A percentile compares a stretch with the other conserved stretches of the same genome.
Conservation (phyloP, 257 asterid genomes). For the Capsicum pubescens region DNA sequence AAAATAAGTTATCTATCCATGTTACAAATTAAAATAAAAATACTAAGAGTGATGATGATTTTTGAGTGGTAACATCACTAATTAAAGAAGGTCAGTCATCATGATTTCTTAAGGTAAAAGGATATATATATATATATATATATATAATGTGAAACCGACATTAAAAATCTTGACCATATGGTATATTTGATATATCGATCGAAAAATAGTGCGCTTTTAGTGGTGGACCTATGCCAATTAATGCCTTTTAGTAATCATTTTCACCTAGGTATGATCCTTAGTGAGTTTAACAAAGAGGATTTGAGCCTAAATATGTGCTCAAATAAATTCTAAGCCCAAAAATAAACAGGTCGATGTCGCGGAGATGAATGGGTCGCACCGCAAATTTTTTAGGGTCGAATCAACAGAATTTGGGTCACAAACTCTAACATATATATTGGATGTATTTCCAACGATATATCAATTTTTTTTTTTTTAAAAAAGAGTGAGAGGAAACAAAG, state of each 20-base stretch:
- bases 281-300: not conserved
- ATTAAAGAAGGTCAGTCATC: not conserved
- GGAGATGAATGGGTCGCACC: too few relatives aligned
- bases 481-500: too few relatives aligned
- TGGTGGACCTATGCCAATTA: not conserved
- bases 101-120: not conserved
- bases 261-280: not conserved
- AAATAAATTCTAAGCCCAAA: too few relatives aligned
- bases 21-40: not conserved
- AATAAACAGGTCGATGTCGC: too few relatives aligned
- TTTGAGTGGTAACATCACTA: not conserved
- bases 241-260: not conserved
- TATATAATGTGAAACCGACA: conserved; percentile 10
- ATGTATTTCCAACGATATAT: too few relatives aligned
- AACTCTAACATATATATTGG: too few relatives aligned
- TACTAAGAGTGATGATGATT: not conserved
- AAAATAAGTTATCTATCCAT: not conserved
- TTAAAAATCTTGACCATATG: not conserved
- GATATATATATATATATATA: not conserved
- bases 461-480: too few relatives aligned
- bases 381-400: too few relatives aligned
- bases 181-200: too few relatives aligned
- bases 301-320: too few relatives aligned
- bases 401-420: too few relatives aligned
- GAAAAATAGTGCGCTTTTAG: not conserved